Evolutionary conservation across 2,329 filamentous ascomycete species (phyloP).

Genomic region (Tricladium varicosporioides): DNA sequence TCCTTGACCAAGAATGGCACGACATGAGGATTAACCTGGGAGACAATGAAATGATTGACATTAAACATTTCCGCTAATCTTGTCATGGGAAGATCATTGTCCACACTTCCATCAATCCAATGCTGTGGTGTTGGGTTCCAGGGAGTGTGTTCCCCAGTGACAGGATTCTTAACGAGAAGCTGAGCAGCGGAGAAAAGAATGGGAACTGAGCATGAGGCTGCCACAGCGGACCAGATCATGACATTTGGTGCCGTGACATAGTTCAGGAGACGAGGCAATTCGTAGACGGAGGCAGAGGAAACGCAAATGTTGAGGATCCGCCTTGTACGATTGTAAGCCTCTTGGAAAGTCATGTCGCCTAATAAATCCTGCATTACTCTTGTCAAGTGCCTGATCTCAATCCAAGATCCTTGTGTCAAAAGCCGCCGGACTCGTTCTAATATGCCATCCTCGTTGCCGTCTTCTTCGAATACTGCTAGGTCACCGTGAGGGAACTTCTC

Average conservation of each 20-base stretch:
- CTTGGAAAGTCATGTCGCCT: slow-evolving; percentile 90
- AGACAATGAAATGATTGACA: slow-evolving; percentile 97
- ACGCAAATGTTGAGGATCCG: slow-evolving; percentile 93
- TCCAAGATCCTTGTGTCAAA: slow-evolving; percentile 78
- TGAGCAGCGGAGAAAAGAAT: slow-evolving; percentile 78
- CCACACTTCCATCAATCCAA: slow-evolving; percentile 93
- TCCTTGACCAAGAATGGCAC: slow-evolving; percentile 80
- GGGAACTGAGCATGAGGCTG: slow-evolving; percentile 92
- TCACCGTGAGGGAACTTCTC: slow-evolving; percentile 60
- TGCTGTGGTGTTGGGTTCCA: slow-evolving; percentile 85
- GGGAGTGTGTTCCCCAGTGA: slow-evolving; percentile 71
- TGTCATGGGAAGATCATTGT: slow-evolving; percentile 90
- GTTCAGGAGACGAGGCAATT: slow-evolving; percentile 83
- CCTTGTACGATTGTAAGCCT: slow-evolving; percentile 91
- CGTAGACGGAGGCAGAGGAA: slow-evolving; percentile 82
- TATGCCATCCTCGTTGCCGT: slow-evolving; percentile 58
- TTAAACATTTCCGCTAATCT: slow-evolving; percentile 93
- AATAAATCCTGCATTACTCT: slow-evolving; percentile 78
- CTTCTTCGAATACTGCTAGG: slow-evolving; percentile 60
- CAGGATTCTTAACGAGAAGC: slow-evolving; percentile 79
- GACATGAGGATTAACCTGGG: slow-evolving; percentile 93
- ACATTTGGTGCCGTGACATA: slow-evolving; percentile 93
- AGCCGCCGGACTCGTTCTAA: slow-evolving; percentile 69
- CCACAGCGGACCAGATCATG: slow-evolving; percentile 93
- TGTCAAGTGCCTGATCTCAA: slow-evolving; percentile 78